phyloP scores from a whole-genome alignment of 257 asterid species.

The Petunia secreta region DNA sequence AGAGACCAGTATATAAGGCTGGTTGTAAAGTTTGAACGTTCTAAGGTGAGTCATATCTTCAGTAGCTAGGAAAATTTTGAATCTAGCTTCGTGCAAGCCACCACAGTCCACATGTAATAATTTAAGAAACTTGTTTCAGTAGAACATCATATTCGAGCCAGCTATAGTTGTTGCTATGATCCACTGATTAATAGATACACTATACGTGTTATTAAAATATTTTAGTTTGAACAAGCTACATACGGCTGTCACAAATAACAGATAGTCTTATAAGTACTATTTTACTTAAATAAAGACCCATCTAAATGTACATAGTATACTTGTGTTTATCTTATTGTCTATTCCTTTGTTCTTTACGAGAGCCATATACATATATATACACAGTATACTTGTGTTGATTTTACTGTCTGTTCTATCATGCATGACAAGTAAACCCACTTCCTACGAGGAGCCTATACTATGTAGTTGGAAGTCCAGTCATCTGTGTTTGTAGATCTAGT shows the following conservation, averaged over 20 bases:
- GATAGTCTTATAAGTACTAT: not conserved
- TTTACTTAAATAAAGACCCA: not conserved
- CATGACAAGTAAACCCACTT: not conserved
- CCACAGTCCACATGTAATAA: not conserved
- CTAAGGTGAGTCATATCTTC: conserved; percentile 29
- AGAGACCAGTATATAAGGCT: conserved; percentile 37
- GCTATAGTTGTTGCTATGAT: not conserved
- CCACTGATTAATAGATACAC: not conserved
- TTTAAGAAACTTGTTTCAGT: not conserved
- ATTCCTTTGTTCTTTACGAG: too few species aligned
- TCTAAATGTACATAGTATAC: too few species aligned
- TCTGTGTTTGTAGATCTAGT: not conserved
- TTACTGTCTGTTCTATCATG: not conserved
- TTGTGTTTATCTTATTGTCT: not conserved
- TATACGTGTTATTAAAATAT: not conserved
- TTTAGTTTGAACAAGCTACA: not conserved
- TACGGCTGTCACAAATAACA: not conserved
- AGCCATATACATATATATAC: not conserved
- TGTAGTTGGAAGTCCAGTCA: not conserved
- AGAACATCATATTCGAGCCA: not conserved
- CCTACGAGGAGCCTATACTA: not conserved
- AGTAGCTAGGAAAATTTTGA: not conserved
- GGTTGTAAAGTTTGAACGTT: conserved; percentile 28
- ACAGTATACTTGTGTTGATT: not conserved
- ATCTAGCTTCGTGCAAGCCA: not conserved